These are phyloP conservation scores for Euphorbia tirucalli DNA, from an alignment of 345 rosid species.

Conservation along the genomic window DNA sequence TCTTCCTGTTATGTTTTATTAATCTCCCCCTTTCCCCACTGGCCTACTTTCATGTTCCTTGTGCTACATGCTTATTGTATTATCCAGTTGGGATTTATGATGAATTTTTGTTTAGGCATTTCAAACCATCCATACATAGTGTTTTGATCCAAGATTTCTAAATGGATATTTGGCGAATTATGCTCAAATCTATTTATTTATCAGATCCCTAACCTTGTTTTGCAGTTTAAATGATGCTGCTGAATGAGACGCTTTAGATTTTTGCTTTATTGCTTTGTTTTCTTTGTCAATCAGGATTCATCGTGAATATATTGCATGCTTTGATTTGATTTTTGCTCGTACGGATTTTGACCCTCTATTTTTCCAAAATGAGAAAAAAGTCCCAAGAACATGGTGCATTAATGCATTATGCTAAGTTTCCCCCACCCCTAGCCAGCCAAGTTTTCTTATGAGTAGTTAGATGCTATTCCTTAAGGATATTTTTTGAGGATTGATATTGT, in stretches of 20 bases:
- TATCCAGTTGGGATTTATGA: not conserved
- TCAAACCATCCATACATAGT: too few species aligned
- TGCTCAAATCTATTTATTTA: not conserved
- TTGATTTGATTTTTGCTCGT: not conserved
- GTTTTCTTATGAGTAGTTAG: not conserved
- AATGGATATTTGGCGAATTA: not conserved
- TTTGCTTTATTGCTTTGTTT: not conserved
- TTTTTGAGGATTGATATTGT: not conserved
- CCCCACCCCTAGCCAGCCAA: not conserved
- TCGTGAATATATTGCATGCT: not conserved
- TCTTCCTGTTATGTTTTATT: not conserved
- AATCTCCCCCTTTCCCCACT: too few species aligned
- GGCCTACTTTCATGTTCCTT: not conserved
- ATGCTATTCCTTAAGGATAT: not conserved
- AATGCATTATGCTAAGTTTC: not conserved
- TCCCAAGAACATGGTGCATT: not conserved
- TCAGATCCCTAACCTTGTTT: not conserved
- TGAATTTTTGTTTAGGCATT: not conserved
- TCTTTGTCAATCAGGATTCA: not conserved
- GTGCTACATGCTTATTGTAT: not conserved
- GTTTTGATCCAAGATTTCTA: not conserved
- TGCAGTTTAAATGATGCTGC: not conserved
- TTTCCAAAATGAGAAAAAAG: not conserved
- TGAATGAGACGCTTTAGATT: not conserved
- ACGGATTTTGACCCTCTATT: not conserved